Evolutionary conservation across 1,284 basidiomycete genomes (phyloP).

Genomic region (Gymnopus androsaceus): DNA sequence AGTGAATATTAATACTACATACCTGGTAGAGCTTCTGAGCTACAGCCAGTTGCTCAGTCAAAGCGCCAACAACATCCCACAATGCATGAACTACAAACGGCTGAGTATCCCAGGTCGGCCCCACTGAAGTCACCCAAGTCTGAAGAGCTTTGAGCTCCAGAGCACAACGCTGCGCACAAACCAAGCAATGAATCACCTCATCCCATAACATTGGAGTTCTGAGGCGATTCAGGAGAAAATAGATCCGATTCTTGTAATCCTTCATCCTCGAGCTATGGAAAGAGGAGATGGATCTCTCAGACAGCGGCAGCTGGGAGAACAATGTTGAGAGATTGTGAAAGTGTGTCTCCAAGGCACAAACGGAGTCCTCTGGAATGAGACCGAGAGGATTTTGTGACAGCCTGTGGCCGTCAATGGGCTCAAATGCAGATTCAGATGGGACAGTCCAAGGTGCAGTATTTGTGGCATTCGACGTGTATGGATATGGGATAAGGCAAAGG

Average conservation of each 20-base stretch:
- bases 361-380: not conserved
- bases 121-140: not conserved
- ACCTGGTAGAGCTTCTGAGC: not conserved
- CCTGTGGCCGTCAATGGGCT: not conserved
- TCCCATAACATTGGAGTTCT: not conserved
- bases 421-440: not conserved
- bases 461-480: not conserved
- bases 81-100: not conserved
- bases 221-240: not conserved
- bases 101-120: not conserved
- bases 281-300: not conserved
- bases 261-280: not conserved
- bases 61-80: not conserved
- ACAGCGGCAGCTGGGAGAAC: not conserved
- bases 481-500: not conserved
- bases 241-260: not conserved
- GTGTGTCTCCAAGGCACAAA: not conserved
- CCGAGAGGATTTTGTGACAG: not conserved
- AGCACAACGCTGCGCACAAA: not conserved
- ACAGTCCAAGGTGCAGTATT: not conserved
- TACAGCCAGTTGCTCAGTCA: not conserved
- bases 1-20: not conserved
- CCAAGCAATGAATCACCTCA: not conserved
- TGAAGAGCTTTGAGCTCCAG: not conserved
- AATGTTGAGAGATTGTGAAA: not conserved